Evolutionary conservation across 768 basidiomycete genomes (phyloP).

Genomic region (Rhodotorula toruloides): DNA sequence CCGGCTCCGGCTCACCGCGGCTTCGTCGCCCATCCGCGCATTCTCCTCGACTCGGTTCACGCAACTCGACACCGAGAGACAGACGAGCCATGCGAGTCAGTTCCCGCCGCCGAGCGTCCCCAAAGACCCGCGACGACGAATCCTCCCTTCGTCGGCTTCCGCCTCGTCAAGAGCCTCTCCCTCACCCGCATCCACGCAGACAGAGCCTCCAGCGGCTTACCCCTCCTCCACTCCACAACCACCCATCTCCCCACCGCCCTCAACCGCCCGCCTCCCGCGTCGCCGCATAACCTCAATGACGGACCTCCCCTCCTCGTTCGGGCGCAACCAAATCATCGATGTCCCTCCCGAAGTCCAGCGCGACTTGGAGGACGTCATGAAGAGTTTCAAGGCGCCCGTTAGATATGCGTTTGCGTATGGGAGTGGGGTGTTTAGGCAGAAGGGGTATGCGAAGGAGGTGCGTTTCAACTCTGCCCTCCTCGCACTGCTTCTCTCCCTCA

Average conservation of each 20-base stretch:
- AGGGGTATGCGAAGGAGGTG: conserved; percentile 56
- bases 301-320: conserved; percentile 33
- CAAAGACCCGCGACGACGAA: conserved; percentile 11
- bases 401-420: conserved; percentile 98
- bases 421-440: conserved; percentile 89
- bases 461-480: background rate
- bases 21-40: background rate
- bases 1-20: background rate
- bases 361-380: conserved; percentile 67
- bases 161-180: background rate
- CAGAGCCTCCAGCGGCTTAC: too few species aligned
- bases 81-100: background rate
- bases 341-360: conserved; percentile 26
- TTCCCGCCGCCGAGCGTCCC: conserved; percentile 10
- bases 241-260: conserved; percentile 11
- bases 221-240: background rate
- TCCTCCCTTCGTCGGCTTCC: background rate
- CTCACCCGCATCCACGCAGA: background rate
- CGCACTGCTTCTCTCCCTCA: background rate
- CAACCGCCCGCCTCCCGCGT: conserved; percentile 1
- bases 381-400: conserved; percentile 78
- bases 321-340: conserved; percentile 35
- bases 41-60: conserved; percentile 1
- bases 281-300: conserved; percentile 26
- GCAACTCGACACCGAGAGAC: conserved; percentile 8